Base-by-base conservation (phyloP, 2,329 filamentous ascomycete genomes). In the Apiospora hydei region DNA sequence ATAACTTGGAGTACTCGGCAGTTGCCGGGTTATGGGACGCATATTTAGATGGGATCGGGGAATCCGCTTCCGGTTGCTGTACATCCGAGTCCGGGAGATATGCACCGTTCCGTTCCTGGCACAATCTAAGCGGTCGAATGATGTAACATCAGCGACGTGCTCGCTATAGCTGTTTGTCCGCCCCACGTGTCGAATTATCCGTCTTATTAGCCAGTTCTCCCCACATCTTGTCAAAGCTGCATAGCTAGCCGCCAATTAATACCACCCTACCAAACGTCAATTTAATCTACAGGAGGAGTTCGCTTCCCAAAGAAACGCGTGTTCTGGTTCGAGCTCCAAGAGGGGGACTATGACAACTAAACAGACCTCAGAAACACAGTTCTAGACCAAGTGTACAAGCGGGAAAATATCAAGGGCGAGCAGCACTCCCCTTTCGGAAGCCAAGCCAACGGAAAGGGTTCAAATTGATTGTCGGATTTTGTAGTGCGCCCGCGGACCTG, bases 61-160 rank as follows among this genome's bases (percentile, higher is more conserved):
- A 10, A n/a, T 10, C 5, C 16, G 7, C 7, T 21, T 6, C 67
- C 46, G 24, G 67, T 47, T 30, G 14, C 67, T 46, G 16, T n/a
- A 68, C 24, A 16, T 49, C 43, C 41, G 57, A 41, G 10, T 14
- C 34, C 57, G 57, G 57, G 57, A 18, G 18, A 61, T 1, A 13
- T 41, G 57, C 21, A 34, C 57, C 57, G 57, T 64, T 64, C 57
- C 57, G 57, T 64, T 64, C 57, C 57, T 64, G 34, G 34, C n/a
- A 64, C 53, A 21, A 64, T 7, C 21, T 4, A 38, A 38, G 5
- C 7, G 57, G n/a, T 64, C 57, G 57, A 64, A 41, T 64, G 34
- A 41, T 34, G 34, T 38, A 38, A 38, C 34, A 24, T 51, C 2
- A 41, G 21, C 34, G 18, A 41, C 6, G 4, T 41, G 16, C 57